Base-by-base conservation (phyloP, 192 early-diverging fungal genomes). In the Kappamyces sp. region DNA sequence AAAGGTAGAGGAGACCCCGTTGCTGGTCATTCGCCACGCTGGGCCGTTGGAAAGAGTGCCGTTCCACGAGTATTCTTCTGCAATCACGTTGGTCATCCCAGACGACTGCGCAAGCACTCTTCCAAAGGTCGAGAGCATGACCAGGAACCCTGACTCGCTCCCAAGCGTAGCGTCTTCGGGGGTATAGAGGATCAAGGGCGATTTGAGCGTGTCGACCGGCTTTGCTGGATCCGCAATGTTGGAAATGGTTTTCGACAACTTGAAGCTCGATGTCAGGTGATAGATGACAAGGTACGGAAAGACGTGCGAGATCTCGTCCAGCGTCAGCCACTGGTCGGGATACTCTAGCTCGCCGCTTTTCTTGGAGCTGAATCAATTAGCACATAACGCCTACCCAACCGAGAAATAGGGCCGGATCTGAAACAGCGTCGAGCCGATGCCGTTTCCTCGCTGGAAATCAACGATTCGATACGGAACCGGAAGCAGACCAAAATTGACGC, bases 11-110 rank as follows among this genome's bases (percentile, higher is more conserved):
- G 70, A 42, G 2, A 57, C 51, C 5, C 68, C 67, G 52, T 80
- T 80, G 2, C 72, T 77, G 32, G 59, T 51, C 49, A 74, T 48
- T 36, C 71, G 35, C 33, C 77, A 15, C 30, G 67, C 49, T 42
- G 52, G 54, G 15, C 37, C 57, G 11, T 45, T 45, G 8, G 49
- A 8, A 6, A 31, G 43, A 30, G n/a, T 22, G 5, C 41, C 54
- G 49, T 69, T 67, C 78, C 78, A 80, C 36, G 70, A 65, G 47
- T 71, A 75, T 7, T 66, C 47, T 66, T 80, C 78, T 4, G 78
- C 61, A 9, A 64, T 58, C 33, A 75, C 22, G 22, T 22, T 22
- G 22, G 22, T 22, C 22, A 22, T 22, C 22, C 22, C 58, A 1
- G 64, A 69, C 3, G 70, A 60, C 60, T 63, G 66, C 34, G 45